These are phyloP conservation scores for Nakazawaea ishiwadae DNA, from an alignment of 805 yeast genomes.

Conservation along the genomic window DNA sequence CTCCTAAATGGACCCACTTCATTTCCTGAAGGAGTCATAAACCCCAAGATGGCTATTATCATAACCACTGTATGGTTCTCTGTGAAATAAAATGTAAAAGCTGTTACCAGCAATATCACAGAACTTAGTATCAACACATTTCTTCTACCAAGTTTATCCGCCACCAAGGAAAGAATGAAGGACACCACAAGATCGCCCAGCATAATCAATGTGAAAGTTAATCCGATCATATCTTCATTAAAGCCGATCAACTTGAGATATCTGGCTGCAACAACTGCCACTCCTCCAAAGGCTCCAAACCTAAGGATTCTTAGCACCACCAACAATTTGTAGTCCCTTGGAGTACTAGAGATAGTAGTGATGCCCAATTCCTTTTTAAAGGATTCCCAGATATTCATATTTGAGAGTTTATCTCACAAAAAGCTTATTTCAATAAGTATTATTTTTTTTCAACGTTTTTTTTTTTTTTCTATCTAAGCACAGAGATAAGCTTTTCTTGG, in stretches of 20 bases:
- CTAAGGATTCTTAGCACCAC: slow-evolving; percentile 30
- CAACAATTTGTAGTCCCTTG: slow-evolving; percentile 29
- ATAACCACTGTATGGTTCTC: slow-evolving; percentile 31
- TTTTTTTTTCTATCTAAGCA: no score
- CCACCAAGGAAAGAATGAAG: slow-evolving; percentile 37
- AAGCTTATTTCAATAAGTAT: no score
- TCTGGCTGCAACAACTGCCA: slow-evolving; percentile 36
- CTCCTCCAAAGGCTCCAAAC: slow-evolving; percentile 32
- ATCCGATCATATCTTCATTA: slow-evolving; percentile 39
- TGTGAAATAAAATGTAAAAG: slow-evolving; percentile 31
- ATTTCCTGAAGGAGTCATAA: slow-evolving; percentile 54
- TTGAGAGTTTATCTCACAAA: no score
- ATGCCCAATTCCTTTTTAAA: slow-evolving; percentile 29
- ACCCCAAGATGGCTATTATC: slow-evolving; percentile 39
- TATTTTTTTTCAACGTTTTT: no score
- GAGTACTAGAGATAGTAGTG: slow-evolving; percentile 25
- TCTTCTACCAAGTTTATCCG: slow-evolving; percentile 45
- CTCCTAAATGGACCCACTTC: slow-evolving; percentile 58
- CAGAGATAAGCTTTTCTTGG: no score
- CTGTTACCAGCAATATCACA: slow-evolving; percentile 37
- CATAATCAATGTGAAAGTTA: slow-evolving; percentile 43
- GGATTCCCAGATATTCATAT: background rate
- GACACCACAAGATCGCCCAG: slow-evolving; percentile 49
- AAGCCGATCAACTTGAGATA: slow-evolving; percentile 39
- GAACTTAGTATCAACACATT: slow-evolving; percentile 35